Evolutionary conservation across 176 grass and related monocot genomes (phyloP).

Genomic region (Oryza officinalis): DNA sequence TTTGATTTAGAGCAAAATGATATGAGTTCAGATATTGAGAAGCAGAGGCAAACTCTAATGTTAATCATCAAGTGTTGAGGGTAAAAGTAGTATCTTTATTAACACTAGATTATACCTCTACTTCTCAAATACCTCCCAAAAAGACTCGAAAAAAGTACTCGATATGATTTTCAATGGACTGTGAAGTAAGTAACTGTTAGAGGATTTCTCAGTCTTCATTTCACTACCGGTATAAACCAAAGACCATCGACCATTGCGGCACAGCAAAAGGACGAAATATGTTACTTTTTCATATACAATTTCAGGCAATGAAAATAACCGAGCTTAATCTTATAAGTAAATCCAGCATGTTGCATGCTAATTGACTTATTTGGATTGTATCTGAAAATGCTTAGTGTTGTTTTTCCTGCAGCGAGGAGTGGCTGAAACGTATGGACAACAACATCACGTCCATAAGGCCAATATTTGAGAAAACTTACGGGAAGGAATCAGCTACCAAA

Average conservation of each 20-base stretch:
- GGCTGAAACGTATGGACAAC: slow-evolving; percentile 84
- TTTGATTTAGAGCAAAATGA: neutral
- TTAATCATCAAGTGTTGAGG: neutral
- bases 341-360: neutral
- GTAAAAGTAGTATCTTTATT: neutral
- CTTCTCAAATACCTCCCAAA: neutral
- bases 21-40: neutral
- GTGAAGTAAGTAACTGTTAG: neutral
- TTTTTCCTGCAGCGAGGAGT: slow-evolving; percentile 70
- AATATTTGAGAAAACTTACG: slow-evolving; percentile 94
- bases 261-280: neutral
- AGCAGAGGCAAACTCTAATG: neutral
- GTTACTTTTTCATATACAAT: neutral
- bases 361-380: slow-evolving; percentile 12
- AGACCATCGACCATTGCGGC: neutral
- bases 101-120: neutral
- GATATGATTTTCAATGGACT: neutral
- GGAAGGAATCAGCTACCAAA: slow-evolving; percentile 71
- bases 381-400: neutral
- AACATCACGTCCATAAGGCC: slow-evolving; percentile 57
- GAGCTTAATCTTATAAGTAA: neutral
- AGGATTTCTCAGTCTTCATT: slow-evolving; percentile 6
- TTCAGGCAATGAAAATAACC: neutral
- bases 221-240: neutral
- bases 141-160: neutral